Base-by-base conservation (phyloP, 306 rosid genomes). In the Castanospermum australe region DNA sequence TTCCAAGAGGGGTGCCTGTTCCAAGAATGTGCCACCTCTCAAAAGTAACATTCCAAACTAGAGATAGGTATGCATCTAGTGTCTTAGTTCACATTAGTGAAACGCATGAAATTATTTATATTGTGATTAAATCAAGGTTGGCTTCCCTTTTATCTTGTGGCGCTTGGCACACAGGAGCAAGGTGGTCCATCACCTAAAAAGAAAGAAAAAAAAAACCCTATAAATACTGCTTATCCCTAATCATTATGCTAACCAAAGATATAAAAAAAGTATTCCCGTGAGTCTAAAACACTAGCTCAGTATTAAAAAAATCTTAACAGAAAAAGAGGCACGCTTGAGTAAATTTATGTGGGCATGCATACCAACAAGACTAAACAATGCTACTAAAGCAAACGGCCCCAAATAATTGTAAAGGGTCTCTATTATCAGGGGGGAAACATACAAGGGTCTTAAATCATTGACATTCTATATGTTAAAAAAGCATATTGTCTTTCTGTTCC, bases 31-130 rank as follows among this genome's bases (percentile, higher is more conserved):
- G 86, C 52, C 84, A 82, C 63, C 66, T 30, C 60, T 79, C 65
- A 78, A 87, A 74, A 87, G 88, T 72, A 84, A 88, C 87, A 81
- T 84, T 86, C 88, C 86, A 79, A 73, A 79, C 51, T 79, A 79
- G 88, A 79, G 92, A 84, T 79, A 76, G 85, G 56, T 30, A 81
- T 76, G 88, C 79, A 71, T 79, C 75, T 75, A 70, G 21, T 66
- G 56, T 81, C 50, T 61, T 76, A 55, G 63, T 71, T 76, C 74
- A 73, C 54, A 73, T 81, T 61, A 62, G 69, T 75, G 30, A 67
- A 68, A 66, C 70, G 41, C 74, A 77, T 77, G 42, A 35, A 61
- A 67, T 82, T 81, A 57, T 78, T 71, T 73, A 56, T 75, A 41
- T 38, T 39, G 8, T 67, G 38, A 59, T 62, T 79, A 71, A 85